phyloP scores from a whole-genome alignment of 108 stramenopile species.

The Discostella pseudostelligera region DNA sequence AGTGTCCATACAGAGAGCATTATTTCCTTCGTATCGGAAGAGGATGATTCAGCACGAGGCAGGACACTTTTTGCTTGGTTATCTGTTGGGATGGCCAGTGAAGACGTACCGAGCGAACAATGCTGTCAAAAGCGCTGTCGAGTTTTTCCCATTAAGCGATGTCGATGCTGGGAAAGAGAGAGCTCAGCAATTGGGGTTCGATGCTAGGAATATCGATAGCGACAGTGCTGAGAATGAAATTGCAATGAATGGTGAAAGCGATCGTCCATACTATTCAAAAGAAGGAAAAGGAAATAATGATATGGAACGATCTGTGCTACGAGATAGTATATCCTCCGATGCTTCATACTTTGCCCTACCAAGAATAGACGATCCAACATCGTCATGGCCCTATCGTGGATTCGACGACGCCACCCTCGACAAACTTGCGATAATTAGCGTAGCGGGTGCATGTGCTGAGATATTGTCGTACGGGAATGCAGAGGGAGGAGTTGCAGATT shows the following conservation, averaged over 20 bases:
- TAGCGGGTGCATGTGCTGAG: conserved; percentile 84
- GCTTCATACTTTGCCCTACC: conserved; percentile 57
- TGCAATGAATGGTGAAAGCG: conserved; percentile 7
- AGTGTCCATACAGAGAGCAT: conserved; percentile 62
- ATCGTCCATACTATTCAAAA: conserved; percentile 66
- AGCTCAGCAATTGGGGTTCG: conserved; percentile 71
- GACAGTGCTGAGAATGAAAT: conserved; percentile 3
- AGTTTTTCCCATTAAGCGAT: conserved; percentile 83
- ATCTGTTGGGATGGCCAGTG: conserved; percentile 76
- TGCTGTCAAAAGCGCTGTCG: conserved; percentile 86
- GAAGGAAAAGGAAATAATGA: conserved; percentile 57
- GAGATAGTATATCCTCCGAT: conserved; percentile 53
- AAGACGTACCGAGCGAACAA: conserved; percentile 58
- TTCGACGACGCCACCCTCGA: conserved; percentile 78
- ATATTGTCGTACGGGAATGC: conserved; percentile 76
- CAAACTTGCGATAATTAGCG: conserved; percentile 70
- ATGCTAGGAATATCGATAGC: conserved; percentile 26
- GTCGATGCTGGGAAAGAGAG: conserved; percentile 50
- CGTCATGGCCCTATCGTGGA: conserved; percentile 80
- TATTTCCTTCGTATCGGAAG: conserved; percentile 78
- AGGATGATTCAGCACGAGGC: conserved; percentile 88
- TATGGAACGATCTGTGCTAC: conserved; percentile 68
- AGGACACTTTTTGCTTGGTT: conserved; percentile 80
- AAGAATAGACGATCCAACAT: conserved; percentile 54
- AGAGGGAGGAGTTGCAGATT: conserved; percentile 76